Evolutionary conservation across 2,329 filamentous ascomycete species (phyloP), one percentile per base, ranked within the genome.

Genomic region (Xylariaceae sp.): DNA sequence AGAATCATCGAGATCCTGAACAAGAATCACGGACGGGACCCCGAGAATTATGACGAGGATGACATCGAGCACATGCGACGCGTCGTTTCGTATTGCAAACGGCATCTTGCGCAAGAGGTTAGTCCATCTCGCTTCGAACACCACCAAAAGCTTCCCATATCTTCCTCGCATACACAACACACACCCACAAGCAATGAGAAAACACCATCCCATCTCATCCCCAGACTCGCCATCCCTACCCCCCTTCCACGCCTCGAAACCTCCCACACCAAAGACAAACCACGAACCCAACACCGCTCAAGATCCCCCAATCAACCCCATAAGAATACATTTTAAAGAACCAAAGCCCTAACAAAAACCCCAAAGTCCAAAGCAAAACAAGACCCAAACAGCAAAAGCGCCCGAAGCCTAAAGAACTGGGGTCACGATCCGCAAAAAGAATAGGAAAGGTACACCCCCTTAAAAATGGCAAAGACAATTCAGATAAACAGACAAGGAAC

Each of bases 51-150:
- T 61, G 72, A 76, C 2, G 71, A 79, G 26, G 61, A 59, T 18
- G 65, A 67, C 39, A 45, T 83, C 40, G 71, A 72, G 29, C 80
- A 81, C 60, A 80, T 80, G 77, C 71, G 78, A n/a, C 71, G 70
- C 51, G 80, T 82, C 2, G 80, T 81, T 1, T 73, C 78, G 10
- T 83, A 81, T 56, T 80, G 76, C 62, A 84, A 83, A 65, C 70
- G 80, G 4, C 80, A 84, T 68, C 67, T 84, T 2, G 80, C 80
- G 13, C 80, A 82, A 63, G 80, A 84, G 65, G 76, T 48, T 7
- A 13, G 26, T 34, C 30, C 12, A 15, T 13, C 19, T 16, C 15
- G 30, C 1, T 10, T 13, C 12, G 6, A 7, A n/a, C 19, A n/a
- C n/a, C n/a, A n/a, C n/a, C n/a, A n/a, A n/a, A n/a, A n/a, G n/a